Evolutionary conservation across 1,139 yeast genomes (phyloP).

Genomic region (Meyerozyma elateridarum): DNA sequence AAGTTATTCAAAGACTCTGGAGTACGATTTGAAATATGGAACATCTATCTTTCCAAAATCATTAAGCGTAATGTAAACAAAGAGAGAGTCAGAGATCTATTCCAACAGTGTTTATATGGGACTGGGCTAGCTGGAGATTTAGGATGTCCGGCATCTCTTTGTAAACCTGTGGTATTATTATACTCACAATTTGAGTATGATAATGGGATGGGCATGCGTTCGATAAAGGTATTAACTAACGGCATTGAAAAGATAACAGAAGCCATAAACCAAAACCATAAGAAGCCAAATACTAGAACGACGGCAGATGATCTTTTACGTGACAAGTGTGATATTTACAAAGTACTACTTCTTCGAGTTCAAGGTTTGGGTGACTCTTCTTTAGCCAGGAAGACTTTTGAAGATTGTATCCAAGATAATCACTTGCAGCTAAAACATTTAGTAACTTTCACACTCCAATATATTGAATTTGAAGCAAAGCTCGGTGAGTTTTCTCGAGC

Average conservation of each 20-base stretch:
- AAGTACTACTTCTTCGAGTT: constrained; percentile 11
- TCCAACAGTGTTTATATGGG: constrained; percentile 49
- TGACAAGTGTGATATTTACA: constrained; percentile 23
- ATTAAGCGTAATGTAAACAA: constrained; percentile 29
- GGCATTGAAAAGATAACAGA: constrained; percentile 15
- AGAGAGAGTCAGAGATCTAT: constrained; percentile 69
- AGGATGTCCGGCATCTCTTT: constrained; percentile 40
- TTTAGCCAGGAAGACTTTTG: constrained; percentile 16
- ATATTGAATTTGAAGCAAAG: constrained; percentile 44
- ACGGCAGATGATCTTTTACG: constrained; percentile 11
- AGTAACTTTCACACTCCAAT: constrained; percentile 28
- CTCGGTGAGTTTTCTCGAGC: constrained; percentile 53
- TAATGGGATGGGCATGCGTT: constrained; percentile 24
- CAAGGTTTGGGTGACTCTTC: constrained; percentile 12
- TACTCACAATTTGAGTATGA: constrained; percentile 58
- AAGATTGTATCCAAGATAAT: constrained; percentile 15
- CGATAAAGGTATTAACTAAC: constrained; percentile 23
- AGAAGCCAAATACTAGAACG: constrained; percentile 5
- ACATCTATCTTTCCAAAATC: constrained; percentile 55
- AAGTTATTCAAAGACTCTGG: constrained; percentile 54
- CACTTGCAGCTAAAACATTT: constrained; percentile 26
- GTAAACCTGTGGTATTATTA: constrained; percentile 46
- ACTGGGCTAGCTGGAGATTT: constrained; percentile 24
- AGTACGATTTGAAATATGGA: constrained; percentile 67
- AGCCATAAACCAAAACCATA: constrained; percentile 5